A percentile compares a stretch with the other conserved stretches of the same genome.
Conservation (phyloP, 805 yeast genomes). For the Ogataea paraovalis region DNA sequence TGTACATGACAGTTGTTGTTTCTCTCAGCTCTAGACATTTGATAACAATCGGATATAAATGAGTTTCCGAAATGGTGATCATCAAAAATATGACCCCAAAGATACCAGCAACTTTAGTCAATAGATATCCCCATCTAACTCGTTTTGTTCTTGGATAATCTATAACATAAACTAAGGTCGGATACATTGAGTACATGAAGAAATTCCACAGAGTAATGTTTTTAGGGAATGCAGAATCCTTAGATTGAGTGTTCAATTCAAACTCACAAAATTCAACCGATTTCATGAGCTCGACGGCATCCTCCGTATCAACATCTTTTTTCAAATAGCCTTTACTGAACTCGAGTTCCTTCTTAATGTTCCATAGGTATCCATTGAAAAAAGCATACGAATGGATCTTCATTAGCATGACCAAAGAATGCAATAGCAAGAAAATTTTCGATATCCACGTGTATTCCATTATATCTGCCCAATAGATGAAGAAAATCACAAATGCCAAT, state of each 20-base stretch:
- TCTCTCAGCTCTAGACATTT: constrained; percentile 51
- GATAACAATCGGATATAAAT: constrained; percentile 69
- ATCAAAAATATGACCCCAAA: constrained; percentile 83
- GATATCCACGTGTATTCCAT: constrained; percentile 83
- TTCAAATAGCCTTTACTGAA: constrained; percentile 44
- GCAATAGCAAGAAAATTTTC: constrained; percentile 77
- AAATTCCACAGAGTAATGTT: constrained; percentile 65
- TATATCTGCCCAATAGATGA: constrained; percentile 52
- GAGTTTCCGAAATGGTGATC: constrained; percentile 74
- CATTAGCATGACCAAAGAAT: constrained; percentile 85
- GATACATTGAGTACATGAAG: constrained; percentile 80
- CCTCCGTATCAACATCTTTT: constrained; percentile 32
- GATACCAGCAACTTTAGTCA: constrained; percentile 68
- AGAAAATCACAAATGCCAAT: constrained; percentile 45
- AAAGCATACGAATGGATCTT: constrained; percentile 92
- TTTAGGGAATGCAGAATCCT: constrained; percentile 53
- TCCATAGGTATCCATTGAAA: constrained; percentile 88
- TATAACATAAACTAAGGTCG: constrained; percentile 80
- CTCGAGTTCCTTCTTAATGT: constrained; percentile 48
- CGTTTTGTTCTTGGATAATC: constrained; percentile 72
- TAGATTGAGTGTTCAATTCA: constrained; percentile 62
- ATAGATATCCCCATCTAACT: constrained; percentile 67
- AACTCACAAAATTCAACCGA: constrained; percentile 65
- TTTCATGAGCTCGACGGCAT: constrained; percentile 35
- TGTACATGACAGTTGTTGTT: constrained; percentile 40